A percentile compares a stretch with the other conserved stretches of the same genome.
These are phyloP conservation scores for Trametes sanguinea DNA, from an alignment of 768 basidiomycete species.

Conservation along the genomic window DNA sequence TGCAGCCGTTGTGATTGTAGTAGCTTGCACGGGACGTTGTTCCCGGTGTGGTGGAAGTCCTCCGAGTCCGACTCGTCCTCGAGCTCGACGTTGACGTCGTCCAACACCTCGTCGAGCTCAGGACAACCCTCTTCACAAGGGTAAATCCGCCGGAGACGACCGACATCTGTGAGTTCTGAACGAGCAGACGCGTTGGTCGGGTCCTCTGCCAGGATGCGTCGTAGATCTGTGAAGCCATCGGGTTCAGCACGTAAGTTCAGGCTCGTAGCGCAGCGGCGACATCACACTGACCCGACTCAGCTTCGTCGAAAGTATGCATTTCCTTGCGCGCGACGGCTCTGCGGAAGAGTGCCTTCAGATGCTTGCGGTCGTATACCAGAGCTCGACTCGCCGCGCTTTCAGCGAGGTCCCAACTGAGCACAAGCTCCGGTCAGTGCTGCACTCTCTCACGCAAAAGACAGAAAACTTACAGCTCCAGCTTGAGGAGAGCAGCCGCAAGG, in stretches of 20 bases:
- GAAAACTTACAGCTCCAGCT: conserved; percentile 35
- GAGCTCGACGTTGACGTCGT: conserved; percentile 38
- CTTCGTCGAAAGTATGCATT: conserved; percentile 23
- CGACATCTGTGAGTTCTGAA: conserved; percentile 23
- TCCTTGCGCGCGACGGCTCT: conserved; percentile 39
- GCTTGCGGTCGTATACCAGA: conserved; percentile 33
- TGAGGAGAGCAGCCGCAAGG: conserved; percentile 45
- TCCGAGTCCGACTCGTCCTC: conserved; percentile 54
- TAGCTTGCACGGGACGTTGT: conserved; percentile 54
- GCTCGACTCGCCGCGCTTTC: conserved; percentile 33
- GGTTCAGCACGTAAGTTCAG: neutral
- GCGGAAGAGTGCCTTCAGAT: conserved; percentile 38
- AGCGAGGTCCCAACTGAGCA: conserved; percentile 32
- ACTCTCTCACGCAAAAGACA: neutral
- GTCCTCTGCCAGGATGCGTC: conserved; percentile 30
- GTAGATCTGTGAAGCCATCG: conserved; percentile 32
- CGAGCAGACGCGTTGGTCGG: conserved; percentile 27
- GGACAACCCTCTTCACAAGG: conserved; percentile 4
- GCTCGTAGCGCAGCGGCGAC: neutral
- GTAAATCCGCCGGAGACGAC: neutral
- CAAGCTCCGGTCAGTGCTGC: neutral
- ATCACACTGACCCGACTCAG: conserved; percentile 28
- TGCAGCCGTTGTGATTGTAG: conserved; percentile 58
- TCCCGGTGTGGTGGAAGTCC: conserved; percentile 54
- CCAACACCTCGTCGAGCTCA: conserved; percentile 21